These are phyloP conservation scores for Boeremia lycopersici DNA, from an alignment of 2,329 filamentous ascomycete species.

Conservation along the genomic window DNA sequence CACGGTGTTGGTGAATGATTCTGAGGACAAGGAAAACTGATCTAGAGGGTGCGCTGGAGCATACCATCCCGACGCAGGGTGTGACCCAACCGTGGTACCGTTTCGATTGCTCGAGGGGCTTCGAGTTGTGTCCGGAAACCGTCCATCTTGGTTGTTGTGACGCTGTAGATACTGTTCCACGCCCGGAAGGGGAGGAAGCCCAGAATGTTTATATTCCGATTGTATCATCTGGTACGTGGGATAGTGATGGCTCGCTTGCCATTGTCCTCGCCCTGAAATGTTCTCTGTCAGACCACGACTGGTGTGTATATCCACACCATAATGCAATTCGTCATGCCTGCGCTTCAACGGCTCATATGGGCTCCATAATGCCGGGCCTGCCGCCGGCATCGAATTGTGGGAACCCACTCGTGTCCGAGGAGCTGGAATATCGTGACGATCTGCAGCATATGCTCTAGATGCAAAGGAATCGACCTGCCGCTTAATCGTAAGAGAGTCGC, in stretches of 20 bases:
- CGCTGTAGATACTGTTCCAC: neutral
- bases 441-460: no score
- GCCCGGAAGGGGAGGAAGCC: neutral
- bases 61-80: neutral
- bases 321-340: neutral
- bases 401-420: neutral
- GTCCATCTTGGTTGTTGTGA: neutral
- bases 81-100: no score
- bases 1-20: neutral
- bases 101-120: neutral
- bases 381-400: neutral
- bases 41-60: neutral
- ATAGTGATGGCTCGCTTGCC: neutral
- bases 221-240: neutral
- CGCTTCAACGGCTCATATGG: neutral
- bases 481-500: neutral
- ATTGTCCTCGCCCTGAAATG: neutral
- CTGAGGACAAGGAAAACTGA: no score
- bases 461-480: neutral
- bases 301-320: neutral
- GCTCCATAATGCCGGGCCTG: neutral
- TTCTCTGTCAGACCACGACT: neutral
- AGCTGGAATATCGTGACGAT: neutral
- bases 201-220: neutral
- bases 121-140: neutral